Evolutionary conservation across 1,284 basidiomycete genomes (phyloP), one percentile per base, ranked within the genome.

Genomic region (Cryptococcus neoformans): DNA sequence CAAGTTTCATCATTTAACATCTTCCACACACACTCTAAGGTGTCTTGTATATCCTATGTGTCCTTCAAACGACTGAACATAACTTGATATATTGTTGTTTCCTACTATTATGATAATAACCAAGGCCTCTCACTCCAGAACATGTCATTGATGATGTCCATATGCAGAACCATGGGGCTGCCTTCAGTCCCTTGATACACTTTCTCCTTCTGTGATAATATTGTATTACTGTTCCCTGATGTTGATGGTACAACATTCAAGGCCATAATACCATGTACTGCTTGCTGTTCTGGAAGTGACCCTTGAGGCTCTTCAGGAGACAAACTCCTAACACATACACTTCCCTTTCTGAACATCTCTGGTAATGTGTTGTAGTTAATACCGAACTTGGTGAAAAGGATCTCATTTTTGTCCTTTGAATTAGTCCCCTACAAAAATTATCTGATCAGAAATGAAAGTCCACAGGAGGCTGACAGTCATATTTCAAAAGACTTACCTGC

Each of bases 331-430:
- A 93, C 83, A 6, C 97, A 75, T 1, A 91, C 83, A 59, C 88
- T 94, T 7, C 95, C 95, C 71, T 95, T 96, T 49, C 89, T 81
- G 70, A 84, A 96, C 62, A 89, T 83, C 3, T 83, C 82, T 3
- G 87, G 82, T 1, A 94, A 72, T 11, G 81, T 79, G 64, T 92
- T 94, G 71, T 99, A 99, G 72, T 98, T 99, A 67, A 95, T 86
- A 0, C 82, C 81, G 68, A 93, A 98, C 6, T 81, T 81, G 6
- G 83, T 81, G 76, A 88, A 95, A 1, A 99, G 79, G 4, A 97
- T 87, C 75, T 98, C 93, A 66, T 98, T 85, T 78, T 98, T 99
- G 59, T 89, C 84, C 54, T 87, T 85, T 1, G 92, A 90, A 34
- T 90, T 81, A 0, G 93, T 95, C 0, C 92, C 91, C 88, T 96